Evolutionary conservation across 2,329 filamentous ascomycete species (phyloP).

Genomic region (Sporothrix schenckii): DNA sequence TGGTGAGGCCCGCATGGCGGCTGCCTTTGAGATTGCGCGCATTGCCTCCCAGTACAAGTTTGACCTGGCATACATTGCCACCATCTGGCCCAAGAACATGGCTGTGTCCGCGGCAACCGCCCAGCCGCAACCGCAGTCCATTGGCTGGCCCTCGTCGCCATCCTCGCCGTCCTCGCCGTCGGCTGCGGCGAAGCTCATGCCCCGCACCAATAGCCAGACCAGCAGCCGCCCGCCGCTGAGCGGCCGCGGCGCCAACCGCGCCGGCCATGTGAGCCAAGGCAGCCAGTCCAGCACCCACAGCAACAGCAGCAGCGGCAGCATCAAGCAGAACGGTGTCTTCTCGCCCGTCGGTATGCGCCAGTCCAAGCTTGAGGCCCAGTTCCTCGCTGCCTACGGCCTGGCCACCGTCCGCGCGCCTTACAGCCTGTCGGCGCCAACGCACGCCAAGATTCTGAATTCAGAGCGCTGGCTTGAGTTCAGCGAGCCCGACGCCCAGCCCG

Average conservation of each 20-base stretch:
- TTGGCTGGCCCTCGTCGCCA: slow-evolving; percentile 30
- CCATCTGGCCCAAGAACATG: slow-evolving; percentile 55
- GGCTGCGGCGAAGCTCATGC: neutral
- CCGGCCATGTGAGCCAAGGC: slow-evolving; percentile 8
- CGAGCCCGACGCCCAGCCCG: slow-evolving; percentile 46
- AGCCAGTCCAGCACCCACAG: slow-evolving; percentile 24
- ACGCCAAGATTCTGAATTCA: slow-evolving; percentile 54
- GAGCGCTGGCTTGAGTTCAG: slow-evolving; percentile 59
- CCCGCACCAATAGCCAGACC: slow-evolving; percentile 29
- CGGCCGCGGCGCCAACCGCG: slow-evolving; percentile 5
- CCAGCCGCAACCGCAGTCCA: neutral
- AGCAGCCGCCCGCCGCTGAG: slow-evolving; percentile 12
- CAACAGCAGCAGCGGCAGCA: slow-evolving; percentile 10
- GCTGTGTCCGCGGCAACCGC: neutral
- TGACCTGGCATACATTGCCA: slow-evolving; percentile 62
- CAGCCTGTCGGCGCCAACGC: slow-evolving; percentile 54
- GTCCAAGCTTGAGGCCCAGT: slow-evolving; percentile 46
- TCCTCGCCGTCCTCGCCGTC: neutral
- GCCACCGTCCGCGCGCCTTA: slow-evolving; percentile 56
- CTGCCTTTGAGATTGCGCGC: slow-evolving; percentile 58
- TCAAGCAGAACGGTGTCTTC: slow-evolving; percentile 34
- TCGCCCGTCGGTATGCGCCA: slow-evolving; percentile 31
- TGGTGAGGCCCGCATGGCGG: slow-evolving; percentile 53
- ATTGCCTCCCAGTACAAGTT: slow-evolving; percentile 61
- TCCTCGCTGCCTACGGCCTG: slow-evolving; percentile 60